A percentile compares a stretch with the other conserved stretches of the same genome.
phyloP scores from a whole-genome alignment of 768 basidiomycete species.

The Amanita pseudoporphyria region DNA sequence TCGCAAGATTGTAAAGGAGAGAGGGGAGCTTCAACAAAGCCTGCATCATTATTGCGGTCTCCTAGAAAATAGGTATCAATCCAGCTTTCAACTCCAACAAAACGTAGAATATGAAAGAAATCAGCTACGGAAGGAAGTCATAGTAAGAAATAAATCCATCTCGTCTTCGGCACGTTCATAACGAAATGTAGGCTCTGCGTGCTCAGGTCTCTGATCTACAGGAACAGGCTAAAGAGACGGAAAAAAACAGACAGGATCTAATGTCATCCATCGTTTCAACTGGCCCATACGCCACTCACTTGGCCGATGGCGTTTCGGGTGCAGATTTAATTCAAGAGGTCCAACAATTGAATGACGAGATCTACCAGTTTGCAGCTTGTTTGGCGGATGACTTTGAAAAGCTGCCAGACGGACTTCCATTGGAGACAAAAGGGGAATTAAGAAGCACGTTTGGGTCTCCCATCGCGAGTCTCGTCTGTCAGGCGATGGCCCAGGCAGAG shows the following conservation, averaged over 20 bases:
- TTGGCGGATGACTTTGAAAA: not conserved
- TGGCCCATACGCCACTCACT: not conserved
- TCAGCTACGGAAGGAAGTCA: not conserved
- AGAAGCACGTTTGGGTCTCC: not conserved
- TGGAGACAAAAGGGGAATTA: not conserved
- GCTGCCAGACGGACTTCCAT: not conserved
- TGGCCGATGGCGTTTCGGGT: not conserved
- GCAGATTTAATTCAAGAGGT: not conserved
- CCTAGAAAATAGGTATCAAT: not conserved
- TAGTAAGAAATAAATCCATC: not conserved
- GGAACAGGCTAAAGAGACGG: not conserved
- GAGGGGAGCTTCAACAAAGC: not conserved
- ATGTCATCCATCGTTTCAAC: not conserved
- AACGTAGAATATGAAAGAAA: not conserved
- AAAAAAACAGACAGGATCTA: not conserved
- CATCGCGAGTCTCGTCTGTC: not conserved
- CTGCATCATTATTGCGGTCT: not conserved
- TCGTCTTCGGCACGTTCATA: not conserved
- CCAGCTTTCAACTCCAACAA: not conserved
- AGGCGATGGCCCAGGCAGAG: not conserved
- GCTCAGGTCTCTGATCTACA: not conserved
- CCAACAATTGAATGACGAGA: not conserved
- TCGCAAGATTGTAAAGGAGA: no score
- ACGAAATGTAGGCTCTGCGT: not conserved
- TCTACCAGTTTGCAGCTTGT: slow-evolving; percentile 1